Evolutionary conservation across 2,329 filamentous ascomycete genomes (phyloP).

Genomic region (Ophiostoma piceae): DNA sequence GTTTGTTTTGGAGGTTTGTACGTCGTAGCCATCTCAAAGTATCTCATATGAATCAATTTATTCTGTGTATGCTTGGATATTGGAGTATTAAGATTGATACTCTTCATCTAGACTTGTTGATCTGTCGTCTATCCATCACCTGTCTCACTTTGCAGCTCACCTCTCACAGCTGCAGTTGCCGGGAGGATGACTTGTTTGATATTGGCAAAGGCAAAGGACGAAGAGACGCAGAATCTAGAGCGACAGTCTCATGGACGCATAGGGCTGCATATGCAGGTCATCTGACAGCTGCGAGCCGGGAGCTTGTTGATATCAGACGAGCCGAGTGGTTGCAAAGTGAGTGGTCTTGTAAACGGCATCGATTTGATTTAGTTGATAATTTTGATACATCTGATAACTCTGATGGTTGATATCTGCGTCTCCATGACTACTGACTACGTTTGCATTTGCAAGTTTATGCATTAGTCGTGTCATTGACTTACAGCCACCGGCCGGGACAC

Average conservation of each 20-base stretch:
- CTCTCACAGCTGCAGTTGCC: not conserved
- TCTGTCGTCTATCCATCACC: not conserved
- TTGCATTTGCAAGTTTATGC: not conserved
- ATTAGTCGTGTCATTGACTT: not conserved
- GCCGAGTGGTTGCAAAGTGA: too few relatives aligned
- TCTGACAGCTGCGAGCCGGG: not conserved
- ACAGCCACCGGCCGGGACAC: not conserved
- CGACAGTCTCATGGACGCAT: not conserved
- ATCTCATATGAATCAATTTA: not conserved
- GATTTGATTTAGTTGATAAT: too few relatives aligned
- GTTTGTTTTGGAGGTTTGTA: not conserved
- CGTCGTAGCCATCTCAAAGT: too few relatives aligned
- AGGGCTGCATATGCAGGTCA: slow-evolving; percentile 17
- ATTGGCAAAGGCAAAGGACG: not conserved
- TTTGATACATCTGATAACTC: too few relatives aligned
- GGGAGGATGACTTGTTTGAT: not conserved
- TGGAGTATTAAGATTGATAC: too few relatives aligned
- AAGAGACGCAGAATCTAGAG: not conserved
- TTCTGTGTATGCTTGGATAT: not conserved
- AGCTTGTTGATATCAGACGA: not conserved
- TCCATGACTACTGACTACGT: slow-evolving; percentile 10
- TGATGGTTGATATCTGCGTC: not conserved
- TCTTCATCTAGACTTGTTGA: not conserved
- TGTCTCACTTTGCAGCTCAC: not conserved
- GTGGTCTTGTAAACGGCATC: too few relatives aligned